These are phyloP conservation scores for Colletotrichum sansevieriae DNA, from an alignment of 2,329 filamentous ascomycete genomes.

Conservation along the genomic window DNA sequence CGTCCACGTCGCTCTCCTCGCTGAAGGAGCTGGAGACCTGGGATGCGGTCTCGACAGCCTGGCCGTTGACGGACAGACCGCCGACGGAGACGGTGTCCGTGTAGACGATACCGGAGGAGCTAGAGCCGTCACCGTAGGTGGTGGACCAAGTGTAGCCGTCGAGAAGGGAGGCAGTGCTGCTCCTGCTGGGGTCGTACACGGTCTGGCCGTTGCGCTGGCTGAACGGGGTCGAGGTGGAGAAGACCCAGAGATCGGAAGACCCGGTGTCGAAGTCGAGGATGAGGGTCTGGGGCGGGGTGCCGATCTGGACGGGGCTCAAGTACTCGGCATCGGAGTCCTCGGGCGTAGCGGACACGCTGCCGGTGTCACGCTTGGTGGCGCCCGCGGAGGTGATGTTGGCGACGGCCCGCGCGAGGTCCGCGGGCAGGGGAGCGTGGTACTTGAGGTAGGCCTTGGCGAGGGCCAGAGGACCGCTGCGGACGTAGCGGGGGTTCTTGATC, in stretches of 20 bases:
- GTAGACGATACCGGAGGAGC: constrained; percentile 50
- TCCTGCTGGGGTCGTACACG: constrained; percentile 48
- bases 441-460: constrained; percentile 55
- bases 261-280: constrained; percentile 61
- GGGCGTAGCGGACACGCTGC: constrained; percentile 48
- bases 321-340: constrained; percentile 53
- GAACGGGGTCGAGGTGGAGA: constrained; percentile 47
- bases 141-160: constrained; percentile 49
- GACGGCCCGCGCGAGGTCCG: constrained; percentile 47
- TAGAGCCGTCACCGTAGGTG: constrained; percentile 50
- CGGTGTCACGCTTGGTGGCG: constrained; percentile 47
- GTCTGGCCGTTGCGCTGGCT: constrained; percentile 46
- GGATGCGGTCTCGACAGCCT: constrained; percentile 50
- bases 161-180: constrained; percentile 47
- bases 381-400: constrained; percentile 41
- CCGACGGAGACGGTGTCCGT: constrained; percentile 49
- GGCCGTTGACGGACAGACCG: constrained; percentile 45
- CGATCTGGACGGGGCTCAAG: constrained; percentile 56
- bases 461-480: constrained; percentile 49
- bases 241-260: constrained; percentile 57
- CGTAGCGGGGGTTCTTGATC: constrained; percentile 52
- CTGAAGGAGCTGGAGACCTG: constrained; percentile 47
- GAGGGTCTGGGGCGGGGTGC: constrained; percentile 58
- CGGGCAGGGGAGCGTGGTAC: constrained; percentile 50
- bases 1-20: constrained; percentile 57